Evolutionary conservation across 495 filamentous ascomycete species (phyloP).

Genomic region (Monascus purpureus): DNA sequence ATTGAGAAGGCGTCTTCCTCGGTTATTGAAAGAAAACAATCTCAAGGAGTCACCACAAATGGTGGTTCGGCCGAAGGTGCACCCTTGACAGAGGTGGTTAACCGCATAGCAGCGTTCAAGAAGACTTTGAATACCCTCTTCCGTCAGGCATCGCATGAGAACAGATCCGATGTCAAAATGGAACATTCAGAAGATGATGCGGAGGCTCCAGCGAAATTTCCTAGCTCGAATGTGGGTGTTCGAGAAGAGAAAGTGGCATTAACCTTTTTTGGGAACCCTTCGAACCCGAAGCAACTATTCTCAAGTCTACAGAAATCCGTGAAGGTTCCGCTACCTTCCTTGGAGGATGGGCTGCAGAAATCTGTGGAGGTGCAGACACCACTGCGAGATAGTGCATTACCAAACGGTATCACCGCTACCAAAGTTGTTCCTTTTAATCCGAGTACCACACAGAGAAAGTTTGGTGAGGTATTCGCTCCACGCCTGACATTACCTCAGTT

Average conservation of each 20-base stretch:
- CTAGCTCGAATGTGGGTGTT: constrained; percentile 11
- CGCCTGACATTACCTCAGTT: constrained; percentile 51
- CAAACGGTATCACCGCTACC: constrained; percentile 58
- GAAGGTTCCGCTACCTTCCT: constrained; percentile 18
- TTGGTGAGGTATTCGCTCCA: constrained; percentile 71
- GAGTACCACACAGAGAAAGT: constrained; percentile 37
- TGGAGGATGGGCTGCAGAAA: constrained; percentile 27
- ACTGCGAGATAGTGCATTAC: constrained; percentile 51
- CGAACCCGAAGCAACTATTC: constrained; percentile 62
- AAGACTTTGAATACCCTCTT: constrained; percentile 36
- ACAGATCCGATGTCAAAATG: constrained; percentile 23
- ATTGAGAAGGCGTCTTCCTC: constrained; percentile 33
- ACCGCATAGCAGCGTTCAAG: constrained; percentile 31
- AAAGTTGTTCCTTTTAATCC: constrained; percentile 44
- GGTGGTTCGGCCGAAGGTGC: constrained; percentile 17
- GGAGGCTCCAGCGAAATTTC: constrained; percentile 15
- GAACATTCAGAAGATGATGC: constrained; percentile 26
- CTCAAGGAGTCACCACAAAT: constrained; percentile 10
- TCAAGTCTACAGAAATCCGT: constrained; percentile 57
- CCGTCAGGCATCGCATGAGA: constrained; percentile 21
- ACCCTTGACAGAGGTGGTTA: constrained; percentile 25
- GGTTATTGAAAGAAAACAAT: constrained; percentile 29
- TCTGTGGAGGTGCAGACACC: constrained; percentile 30
- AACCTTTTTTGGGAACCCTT: constrained; percentile 53
- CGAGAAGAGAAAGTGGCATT: constrained; percentile 45